These are phyloP conservation scores for Setaria viridis DNA, from an alignment of 202 grass and related monocot species.

Conservation along the genomic window DNA sequence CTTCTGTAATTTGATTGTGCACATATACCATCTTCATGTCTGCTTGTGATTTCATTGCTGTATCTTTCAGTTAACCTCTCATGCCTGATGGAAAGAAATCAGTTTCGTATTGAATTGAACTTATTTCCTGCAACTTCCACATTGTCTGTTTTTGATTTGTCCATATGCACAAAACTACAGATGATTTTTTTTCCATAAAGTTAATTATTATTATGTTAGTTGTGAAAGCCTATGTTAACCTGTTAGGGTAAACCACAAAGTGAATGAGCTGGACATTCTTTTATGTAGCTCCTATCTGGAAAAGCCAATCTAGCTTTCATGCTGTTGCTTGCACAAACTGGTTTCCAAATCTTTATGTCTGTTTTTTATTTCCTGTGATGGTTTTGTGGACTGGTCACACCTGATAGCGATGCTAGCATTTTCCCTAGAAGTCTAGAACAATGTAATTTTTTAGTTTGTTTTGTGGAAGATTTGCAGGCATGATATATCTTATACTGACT, in stretches of 20 bases:
- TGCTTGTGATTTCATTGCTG: not conserved
- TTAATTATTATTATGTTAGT: not conserved
- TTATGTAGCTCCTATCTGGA: not conserved
- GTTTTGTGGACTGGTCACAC: not conserved
- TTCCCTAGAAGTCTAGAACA: not conserved
- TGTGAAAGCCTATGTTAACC: not conserved
- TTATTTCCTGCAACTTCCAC: not conserved
- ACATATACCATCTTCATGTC: not conserved
- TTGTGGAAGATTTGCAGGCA: not conserved
- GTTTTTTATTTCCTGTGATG: not conserved
- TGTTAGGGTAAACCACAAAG: not conserved
- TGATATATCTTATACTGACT: too few species aligned
- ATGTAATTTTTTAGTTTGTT: not conserved
- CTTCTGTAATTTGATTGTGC: not conserved
- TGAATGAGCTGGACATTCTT: not conserved
- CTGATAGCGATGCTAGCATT: not conserved
- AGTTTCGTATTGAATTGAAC: constrained; percentile 18
- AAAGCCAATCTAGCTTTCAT: not conserved
- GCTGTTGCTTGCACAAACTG: constrained; percentile 22
- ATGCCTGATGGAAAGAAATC: not conserved
- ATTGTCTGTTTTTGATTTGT: not conserved
- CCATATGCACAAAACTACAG: not conserved
- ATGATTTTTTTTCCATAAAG: not conserved
- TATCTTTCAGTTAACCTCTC: not conserved
- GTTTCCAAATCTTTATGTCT: not conserved